Conservation (phyloP, 495 filamentous ascomycete genomes). For the Clohesyomyces aquaticus region DNA sequence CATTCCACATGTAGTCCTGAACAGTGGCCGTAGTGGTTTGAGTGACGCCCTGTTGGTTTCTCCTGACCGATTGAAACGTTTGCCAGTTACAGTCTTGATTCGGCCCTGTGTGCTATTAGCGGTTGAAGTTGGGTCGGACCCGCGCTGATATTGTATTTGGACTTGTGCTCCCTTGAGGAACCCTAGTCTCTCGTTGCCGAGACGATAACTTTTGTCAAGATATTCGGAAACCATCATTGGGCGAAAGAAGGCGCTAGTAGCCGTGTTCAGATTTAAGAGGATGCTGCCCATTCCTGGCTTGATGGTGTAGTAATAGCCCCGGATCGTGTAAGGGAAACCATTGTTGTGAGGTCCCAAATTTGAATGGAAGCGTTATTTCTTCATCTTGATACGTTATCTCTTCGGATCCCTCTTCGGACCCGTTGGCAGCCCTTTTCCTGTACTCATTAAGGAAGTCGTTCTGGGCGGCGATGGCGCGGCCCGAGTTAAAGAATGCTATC, state of each 20-base stretch:
- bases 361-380: no score
- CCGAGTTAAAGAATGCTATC: no score
- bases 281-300: conserved; percentile 11
- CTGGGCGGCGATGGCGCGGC: no score
- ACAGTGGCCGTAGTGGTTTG: neutral
- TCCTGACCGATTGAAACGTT: neutral
- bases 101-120: neutral
- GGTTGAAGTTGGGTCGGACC: neutral
- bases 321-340: no score
- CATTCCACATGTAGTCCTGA: neutral
- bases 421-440: no score
- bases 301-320: conserved; percentile 21
- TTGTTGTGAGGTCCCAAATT: no score
- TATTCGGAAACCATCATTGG: conserved; percentile 3
- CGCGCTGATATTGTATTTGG: conserved; percentile 3
- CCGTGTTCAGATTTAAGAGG: conserved; percentile 17
- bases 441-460: no score
- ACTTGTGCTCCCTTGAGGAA: conserved; percentile 3
- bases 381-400: no score
- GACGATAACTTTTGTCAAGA: neutral
- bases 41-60: neutral
- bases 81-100: neutral
- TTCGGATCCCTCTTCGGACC: no score
- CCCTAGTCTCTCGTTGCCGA: neutral
- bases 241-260: conserved; percentile 12